Base-by-base conservation (phyloP, 352 stramenopile genomes). In the Ophiocytium majus region DNA sequence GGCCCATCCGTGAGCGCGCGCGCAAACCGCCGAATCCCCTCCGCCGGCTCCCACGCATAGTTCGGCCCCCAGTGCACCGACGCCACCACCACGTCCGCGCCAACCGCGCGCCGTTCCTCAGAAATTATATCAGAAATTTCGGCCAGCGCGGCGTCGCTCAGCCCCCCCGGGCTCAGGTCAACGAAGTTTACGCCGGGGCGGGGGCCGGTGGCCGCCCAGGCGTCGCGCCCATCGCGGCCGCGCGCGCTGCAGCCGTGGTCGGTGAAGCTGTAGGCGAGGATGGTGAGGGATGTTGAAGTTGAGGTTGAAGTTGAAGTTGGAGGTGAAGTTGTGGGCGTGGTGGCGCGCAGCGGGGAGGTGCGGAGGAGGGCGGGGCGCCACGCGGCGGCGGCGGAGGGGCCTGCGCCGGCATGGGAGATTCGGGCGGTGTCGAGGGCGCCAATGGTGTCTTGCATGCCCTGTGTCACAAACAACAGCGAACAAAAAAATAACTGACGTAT, bases 51-150 rank as follows among this genome's bases (percentile, higher is more conserved):
- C 75, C 75, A 81, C 19, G 75, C 31, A 43, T 81, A 81, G 75
- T 81, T 81, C 5, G 75, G 75, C 75, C 75, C 75, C 75, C 75
- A 81, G 36, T 81, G 75, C 23, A 81, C 50, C 28, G 75, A 81
- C 50, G 36, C 31, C 5, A 81, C 50, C 5, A 28, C 19, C 14
- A 33, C 14, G 36, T 81, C 1, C 37, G 75, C 75, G 32, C 75
- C 31, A 17, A 9, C 1, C 28, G 5, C 31, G 32, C 19, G n/a
- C 36, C 50, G 35, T 31, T 81, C 75, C 10, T 23, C 10, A 17
- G 75, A 10, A 37, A 81, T 81, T 81, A 81, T 28, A 9, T 23
- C 9, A 10, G 31, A 28, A 23, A 81, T 81, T 9, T 50, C 31
- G 23, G 31, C 75, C 31, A 10, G 1, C 17, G 75, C 31, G 5